Evolutionary conservation across 108 stramenopile species (phyloP), one percentile per base, ranked within the genome.

Genomic region (Skeletonema marinoi): DNA sequence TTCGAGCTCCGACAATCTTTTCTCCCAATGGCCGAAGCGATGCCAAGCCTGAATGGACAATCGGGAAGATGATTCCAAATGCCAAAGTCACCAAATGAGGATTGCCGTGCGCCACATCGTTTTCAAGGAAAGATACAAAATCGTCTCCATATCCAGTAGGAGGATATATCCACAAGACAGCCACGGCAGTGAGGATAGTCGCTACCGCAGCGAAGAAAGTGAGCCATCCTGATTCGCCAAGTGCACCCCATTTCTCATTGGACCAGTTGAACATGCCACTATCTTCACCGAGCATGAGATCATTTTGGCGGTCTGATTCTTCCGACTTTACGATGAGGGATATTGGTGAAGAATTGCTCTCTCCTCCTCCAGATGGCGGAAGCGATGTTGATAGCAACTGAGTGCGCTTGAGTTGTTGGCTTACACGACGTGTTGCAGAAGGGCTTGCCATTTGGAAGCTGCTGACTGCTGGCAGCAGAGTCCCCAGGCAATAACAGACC

Each of bases 21-120:
- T 98, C 98, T 6, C 91, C 96, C 62, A 74, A 82, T 14, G 98
- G 97, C 0, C 98, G 87, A 8, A 98, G 77, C 33, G 91, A 86
- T n/a, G 98, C 98, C 77, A 98, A 81, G 16, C 98, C 98, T 32
- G 94, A 96, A 80, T 98, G 98, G 3, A 88, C 85, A 14, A 98
- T 81, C 10, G 97, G 93, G 76, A 98, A 98, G 14, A 97, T 70
- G 4, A 80, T 71, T 30, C 95, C 81, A 50, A 97, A 87, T 9
- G 88, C 85, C 71, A 92, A 75, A 1, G 93, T 85, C 1, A 87
- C 88, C 11, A 84, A 17, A 58, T 87, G 83, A 17, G 85, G 65
- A 75, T 93, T 81, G n/a, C 89, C 92, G 17, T 85, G 78, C 1
- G 92, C 88, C 5, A 87, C 72, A 41, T 78, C 75, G 0, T 66